Evolutionary conservation across 176 grass and related monocot species (phyloP).

Genomic region (Tillandsia leiboldiana): DNA sequence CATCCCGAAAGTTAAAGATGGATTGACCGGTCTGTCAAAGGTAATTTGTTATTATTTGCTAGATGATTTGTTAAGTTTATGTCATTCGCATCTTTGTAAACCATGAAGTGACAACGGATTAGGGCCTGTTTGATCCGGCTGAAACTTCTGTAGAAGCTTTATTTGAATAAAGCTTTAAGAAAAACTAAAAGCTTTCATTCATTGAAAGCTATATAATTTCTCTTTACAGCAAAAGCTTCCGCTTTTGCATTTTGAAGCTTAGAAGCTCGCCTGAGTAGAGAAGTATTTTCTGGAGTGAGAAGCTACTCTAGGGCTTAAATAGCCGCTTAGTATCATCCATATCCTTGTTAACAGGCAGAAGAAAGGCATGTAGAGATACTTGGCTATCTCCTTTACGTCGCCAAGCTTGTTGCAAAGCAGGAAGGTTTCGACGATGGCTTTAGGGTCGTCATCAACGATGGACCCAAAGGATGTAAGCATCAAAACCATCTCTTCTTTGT

Average conservation of each 20-base stretch:
- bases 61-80: background rate
- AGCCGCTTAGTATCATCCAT: background rate
- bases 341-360: constrained; percentile 45
- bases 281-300: no score
- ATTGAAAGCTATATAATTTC: no score
- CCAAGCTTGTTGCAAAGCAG: constrained; percentile 55
- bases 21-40: constrained; percentile 43
- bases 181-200: background rate
- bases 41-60: constrained; percentile 20
- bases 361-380: constrained; percentile 47
- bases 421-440: constrained; percentile 56
- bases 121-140: no score
- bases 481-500: background rate
- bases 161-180: no score
- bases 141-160: no score
- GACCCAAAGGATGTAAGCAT: constrained; percentile 45
- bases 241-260: no score
- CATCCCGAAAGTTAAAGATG: constrained; percentile 63
- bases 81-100: background rate
- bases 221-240: no score
- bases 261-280: no score
- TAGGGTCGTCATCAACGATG: constrained; percentile 66
- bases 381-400: constrained; percentile 45
- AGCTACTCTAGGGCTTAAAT: no score
- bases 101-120: no score